Percentiles rank a stretch among this genome's conserved stretches.
Evolutionary conservation across 768 basidiomycete species (phyloP).

Genomic region (Tubosaeta brunneosetosa): DNA sequence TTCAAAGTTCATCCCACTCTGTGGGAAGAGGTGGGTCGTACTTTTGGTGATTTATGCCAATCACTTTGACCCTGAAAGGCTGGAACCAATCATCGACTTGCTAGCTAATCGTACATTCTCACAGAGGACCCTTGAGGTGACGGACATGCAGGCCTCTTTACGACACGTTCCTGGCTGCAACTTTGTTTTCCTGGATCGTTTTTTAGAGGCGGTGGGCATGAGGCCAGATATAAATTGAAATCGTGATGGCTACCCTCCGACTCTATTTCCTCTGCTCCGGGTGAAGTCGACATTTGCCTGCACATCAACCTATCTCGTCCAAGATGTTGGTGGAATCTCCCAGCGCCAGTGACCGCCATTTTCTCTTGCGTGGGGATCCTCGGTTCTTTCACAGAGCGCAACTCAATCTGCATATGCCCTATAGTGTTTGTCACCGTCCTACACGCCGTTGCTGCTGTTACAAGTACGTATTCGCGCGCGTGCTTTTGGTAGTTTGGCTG

Average conservation of each 20-base stretch:
- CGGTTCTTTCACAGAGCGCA: neutral
- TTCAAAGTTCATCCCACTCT: neutral
- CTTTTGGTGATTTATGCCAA: neutral
- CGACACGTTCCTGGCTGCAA: neutral
- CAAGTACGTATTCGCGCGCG: conserved; percentile 3
- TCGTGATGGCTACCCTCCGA: neutral
- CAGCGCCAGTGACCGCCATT: neutral
- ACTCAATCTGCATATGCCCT: neutral
- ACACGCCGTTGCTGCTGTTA: conserved; percentile 2
- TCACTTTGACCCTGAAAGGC: neutral
- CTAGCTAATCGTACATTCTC: neutral
- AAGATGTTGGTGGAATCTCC: conserved; percentile 3
- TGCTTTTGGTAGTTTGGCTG: neutral
- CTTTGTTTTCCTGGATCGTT: neutral
- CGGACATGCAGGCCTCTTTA: neutral
- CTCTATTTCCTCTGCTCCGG: neutral
- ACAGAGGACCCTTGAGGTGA: neutral
- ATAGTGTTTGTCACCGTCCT: conserved; percentile 10
- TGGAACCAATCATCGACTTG: neutral
- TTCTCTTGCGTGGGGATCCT: conserved; percentile 1
- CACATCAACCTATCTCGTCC: neutral
- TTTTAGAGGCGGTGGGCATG: neutral
- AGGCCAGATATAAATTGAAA: neutral
- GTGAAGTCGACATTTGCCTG: neutral
- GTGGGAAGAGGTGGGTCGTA: neutral